Conservation (phyloP, 768 basidiomycete genomes). For the Leccinum incarnatum region DNA sequence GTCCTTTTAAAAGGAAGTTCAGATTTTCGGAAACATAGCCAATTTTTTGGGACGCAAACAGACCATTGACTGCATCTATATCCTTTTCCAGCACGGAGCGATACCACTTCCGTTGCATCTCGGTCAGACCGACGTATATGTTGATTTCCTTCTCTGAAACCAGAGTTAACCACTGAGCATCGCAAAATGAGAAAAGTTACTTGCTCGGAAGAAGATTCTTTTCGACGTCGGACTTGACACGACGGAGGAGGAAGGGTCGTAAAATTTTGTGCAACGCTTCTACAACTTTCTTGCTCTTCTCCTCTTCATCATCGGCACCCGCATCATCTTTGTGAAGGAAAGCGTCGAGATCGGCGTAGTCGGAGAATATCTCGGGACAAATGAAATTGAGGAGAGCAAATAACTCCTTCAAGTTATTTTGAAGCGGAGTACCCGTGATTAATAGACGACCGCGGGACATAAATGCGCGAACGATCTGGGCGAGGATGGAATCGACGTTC, state of each 20-base stretch:
- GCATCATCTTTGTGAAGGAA: conserved; percentile 90
- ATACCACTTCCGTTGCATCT: conserved; percentile 99
- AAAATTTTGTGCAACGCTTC: conserved; percentile 97
- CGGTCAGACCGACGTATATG: conserved; percentile 93
- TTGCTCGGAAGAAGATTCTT: conserved; percentile 89
- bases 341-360: conserved; percentile 86
- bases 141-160: conserved; percentile 93
- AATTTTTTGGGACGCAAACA: conserved; percentile 14
- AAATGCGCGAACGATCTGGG: conserved; percentile 92
- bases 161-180: not conserved
- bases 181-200: conserved; percentile 12
- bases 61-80: conserved; percentile 96
- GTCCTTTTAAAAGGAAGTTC: conserved; percentile 42
- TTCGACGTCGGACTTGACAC: conserved; percentile 97
- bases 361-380: conserved; percentile 92
- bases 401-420: conserved; percentile 95
- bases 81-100: conserved; percentile 94
- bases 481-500: conserved; percentile 94
- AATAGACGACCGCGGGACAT: conserved; percentile 84
- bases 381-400: conserved; percentile 94
- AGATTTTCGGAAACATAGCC: not conserved
- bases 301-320: conserved; percentile 65
- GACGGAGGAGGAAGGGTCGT: conserved; percentile 87
- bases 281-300: conserved; percentile 88
- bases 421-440: conserved; percentile 95